phyloP scores from a whole-genome alignment of 352 stramenopile genomes.

The Globisporangium abappressorium region DNA sequence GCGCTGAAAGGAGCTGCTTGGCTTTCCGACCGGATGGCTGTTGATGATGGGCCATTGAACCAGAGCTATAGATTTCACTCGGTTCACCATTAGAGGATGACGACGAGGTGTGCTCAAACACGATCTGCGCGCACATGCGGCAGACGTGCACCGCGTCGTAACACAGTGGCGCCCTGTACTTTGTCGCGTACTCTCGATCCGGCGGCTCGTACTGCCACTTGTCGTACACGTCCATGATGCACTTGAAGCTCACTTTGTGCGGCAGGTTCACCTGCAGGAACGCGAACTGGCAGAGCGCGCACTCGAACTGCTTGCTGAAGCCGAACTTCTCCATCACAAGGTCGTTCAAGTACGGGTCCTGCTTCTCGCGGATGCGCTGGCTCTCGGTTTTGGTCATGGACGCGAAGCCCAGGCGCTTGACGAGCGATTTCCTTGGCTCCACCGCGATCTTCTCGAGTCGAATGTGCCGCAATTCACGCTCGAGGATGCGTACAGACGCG shows the following conservation, averaged over 20 bases:
- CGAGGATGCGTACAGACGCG: slow-evolving; percentile 34
- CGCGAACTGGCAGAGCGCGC: slow-evolving; percentile 54
- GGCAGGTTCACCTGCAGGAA: slow-evolving; percentile 61
- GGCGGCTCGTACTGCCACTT: slow-evolving; percentile 53
- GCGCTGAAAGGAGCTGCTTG: slow-evolving; percentile 9
- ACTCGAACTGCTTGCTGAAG: slow-evolving; percentile 57
- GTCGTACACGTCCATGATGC: slow-evolving; percentile 71
- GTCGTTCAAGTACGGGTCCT: slow-evolving; percentile 47
- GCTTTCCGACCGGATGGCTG: neutral
- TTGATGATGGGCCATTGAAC: neutral
- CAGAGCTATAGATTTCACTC: no score
- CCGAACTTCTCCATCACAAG: slow-evolving; percentile 59
- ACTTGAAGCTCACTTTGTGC: slow-evolving; percentile 72
- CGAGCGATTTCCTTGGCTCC: slow-evolving; percentile 17
- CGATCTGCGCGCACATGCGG: slow-evolving; percentile 70
- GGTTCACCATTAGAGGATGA: neutral
- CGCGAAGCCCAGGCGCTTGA: slow-evolving; percentile 24
- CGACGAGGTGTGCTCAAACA: slow-evolving; percentile 41
- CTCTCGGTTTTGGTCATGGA: slow-evolving; percentile 22
- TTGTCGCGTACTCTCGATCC: slow-evolving; percentile 37
- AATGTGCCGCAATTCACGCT: slow-evolving; percentile 51
- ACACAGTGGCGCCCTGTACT: slow-evolving; percentile 60
- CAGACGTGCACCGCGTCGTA: slow-evolving; percentile 74
- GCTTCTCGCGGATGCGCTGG: slow-evolving; percentile 20
- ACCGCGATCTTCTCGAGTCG: slow-evolving; percentile 36